Percentiles rank a stretch among this genome's conserved stretches.
Evolutionary conservation across 108 stramenopile species (phyloP).

Genomic region (Aurantiochytrium sp.): DNA sequence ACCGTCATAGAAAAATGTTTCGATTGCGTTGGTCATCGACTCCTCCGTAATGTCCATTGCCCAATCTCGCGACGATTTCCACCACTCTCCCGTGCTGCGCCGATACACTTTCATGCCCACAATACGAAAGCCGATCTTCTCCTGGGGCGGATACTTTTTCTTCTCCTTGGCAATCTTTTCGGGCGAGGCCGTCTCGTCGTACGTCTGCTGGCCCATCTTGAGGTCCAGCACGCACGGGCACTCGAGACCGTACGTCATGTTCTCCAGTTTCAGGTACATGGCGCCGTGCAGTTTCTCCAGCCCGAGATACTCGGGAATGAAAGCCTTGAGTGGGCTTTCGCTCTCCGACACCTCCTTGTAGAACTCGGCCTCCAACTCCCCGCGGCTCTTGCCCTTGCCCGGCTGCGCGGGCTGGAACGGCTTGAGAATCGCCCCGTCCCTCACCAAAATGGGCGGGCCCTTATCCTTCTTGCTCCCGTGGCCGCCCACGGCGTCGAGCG

Average conservation of each 20-base stretch:
- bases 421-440: neutral
- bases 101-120: neutral
- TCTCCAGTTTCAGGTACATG: conserved; percentile 1
- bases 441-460: neutral
- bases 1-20: neutral
- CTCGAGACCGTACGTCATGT: neutral
- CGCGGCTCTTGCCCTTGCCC: conserved; percentile 17
- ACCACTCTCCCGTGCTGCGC: neutral
- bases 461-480: conserved; percentile 5
- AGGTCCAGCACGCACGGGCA: neutral
- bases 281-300: neutral
- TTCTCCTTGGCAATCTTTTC: neutral
- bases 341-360: neutral
- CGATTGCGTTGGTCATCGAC: neutral
- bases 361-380: conserved; percentile 1
- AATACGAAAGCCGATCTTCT: neutral
- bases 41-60: neutral
- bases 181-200: neutral
- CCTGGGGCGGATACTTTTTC: conserved; percentile 16
- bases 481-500: neutral
- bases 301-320: neutral
- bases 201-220: conserved; percentile 14
- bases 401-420: conserved; percentile 12
- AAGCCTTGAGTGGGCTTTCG: neutral
- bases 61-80: neutral